Evolutionary conservation across 805 yeast species (phyloP), one percentile per base, ranked within the genome.

Genomic region (Metschnikowia borealis): DNA sequence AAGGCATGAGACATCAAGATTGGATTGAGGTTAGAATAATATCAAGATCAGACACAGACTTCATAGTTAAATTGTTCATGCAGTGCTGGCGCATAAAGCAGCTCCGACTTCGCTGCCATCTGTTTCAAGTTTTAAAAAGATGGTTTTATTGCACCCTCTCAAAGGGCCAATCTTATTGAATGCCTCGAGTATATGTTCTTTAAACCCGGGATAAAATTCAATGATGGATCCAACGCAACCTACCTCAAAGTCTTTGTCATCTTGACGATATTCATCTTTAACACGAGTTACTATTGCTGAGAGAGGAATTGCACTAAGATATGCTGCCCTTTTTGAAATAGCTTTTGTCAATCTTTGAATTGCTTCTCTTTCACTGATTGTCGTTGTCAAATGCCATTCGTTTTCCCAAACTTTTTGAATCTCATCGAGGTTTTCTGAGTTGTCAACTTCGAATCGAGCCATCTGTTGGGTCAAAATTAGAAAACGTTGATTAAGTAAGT

Each of bases 71-170:
- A 21, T 21, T 18, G 13, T 17, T 18, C n/a, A 50, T 10, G 48
- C 57, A 17, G 55, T 52, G 41, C 74, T 64, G 10, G 97, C 97
- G 73, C 97, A 89, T 54, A 92, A 74, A 2, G 98, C 98, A 42
- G 97, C 98, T 57, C 99, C 99, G 40, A 91, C 96, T 53, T 97
- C 96, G 50, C 96, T 85, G 43, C 98, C 98, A 63, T 94, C 98
- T 67, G 89, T 88, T 31, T 97, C 94, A 57, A 91, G 84, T 55
- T 83, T 83, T 54, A 92, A 72, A 59, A 83, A 85, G 42, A 89
- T 74, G 62, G 87, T 83, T 68, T 89, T 82, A 60, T 83, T 89
- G 52, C 85, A 82, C 43, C 87, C 85, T 40, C 85, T 75, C 50
- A 91, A 91, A 39, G 91, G 78, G 56, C 84, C 82, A 39, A 88